Evolutionary conservation across 164 flowering plant genomes (phyloP).

Genomic region (Umbilicus rupestris): DNA sequence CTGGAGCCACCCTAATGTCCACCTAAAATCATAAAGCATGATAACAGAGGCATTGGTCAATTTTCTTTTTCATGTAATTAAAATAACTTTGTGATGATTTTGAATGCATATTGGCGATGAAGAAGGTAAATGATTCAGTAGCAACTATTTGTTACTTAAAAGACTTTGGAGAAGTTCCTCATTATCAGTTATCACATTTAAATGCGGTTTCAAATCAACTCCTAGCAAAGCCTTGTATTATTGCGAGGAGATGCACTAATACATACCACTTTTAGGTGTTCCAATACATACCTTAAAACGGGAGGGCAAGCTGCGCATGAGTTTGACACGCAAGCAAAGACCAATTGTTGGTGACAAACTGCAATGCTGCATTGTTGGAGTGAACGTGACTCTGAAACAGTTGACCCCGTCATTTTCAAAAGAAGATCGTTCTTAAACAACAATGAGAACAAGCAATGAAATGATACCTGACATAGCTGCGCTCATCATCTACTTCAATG

Average conservation of each 20-base stretch:
- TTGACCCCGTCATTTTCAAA: background rate
- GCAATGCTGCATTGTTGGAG: conserved; percentile 84
- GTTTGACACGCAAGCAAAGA: conserved; percentile 69
- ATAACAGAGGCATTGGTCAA: background rate
- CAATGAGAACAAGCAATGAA: background rate
- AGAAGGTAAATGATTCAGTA: too few species aligned
- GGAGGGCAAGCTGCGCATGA: conserved; percentile 67
- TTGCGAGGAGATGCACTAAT: too few species aligned
- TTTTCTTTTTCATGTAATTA: too few species aligned
- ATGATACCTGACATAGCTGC: conserved; percentile 49
- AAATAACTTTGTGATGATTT: too few species aligned
- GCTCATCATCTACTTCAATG: conserved; percentile 49
- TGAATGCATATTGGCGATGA: too few species aligned
- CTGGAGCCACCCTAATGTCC: conserved; percentile 80
- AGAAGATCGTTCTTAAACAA: background rate
- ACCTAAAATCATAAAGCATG: conserved; percentile 29
- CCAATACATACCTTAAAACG: conserved; percentile 54
- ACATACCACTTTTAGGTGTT: too few species aligned
- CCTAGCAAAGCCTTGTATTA: background rate
- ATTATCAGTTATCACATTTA: background rate
- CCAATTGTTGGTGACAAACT: conserved; percentile 83
- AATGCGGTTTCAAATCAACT: background rate
- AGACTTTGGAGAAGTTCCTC: background rate
- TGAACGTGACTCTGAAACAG: conserved; percentile 69
- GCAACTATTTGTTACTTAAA: too few species aligned